Evolutionary conservation across 768 basidiomycete species (phyloP).

Genomic region (Suillus weaverae): DNA sequence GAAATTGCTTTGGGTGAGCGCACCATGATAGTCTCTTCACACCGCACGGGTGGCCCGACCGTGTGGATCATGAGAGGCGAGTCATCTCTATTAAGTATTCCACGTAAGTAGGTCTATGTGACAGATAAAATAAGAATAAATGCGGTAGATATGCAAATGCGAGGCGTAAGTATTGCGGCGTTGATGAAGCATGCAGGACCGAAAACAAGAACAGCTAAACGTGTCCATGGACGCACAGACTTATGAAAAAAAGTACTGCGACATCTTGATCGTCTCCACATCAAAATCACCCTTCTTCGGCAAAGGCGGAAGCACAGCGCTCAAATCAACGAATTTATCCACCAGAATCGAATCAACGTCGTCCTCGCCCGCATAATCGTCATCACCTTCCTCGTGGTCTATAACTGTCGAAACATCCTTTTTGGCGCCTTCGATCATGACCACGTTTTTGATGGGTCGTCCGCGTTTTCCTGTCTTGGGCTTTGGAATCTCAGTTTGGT

Average conservation of each 20-base stretch:
- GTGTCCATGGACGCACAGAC: not conserved
- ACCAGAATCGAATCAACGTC: slow-evolving; percentile 25
- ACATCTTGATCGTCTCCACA: slow-evolving; percentile 77
- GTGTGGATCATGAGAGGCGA: not conserved
- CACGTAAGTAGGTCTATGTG: slow-evolving; percentile 1
- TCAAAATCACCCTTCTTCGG: slow-evolving; percentile 87
- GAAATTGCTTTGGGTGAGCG: not conserved
- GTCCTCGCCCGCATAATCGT: slow-evolving; percentile 15
- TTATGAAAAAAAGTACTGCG: slow-evolving; percentile 93
- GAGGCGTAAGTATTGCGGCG: not conserved
- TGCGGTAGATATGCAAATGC: not conserved
- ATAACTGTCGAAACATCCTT: slow-evolving; percentile 20
- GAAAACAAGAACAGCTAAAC: slow-evolving; percentile 1
- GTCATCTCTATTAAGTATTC: not conserved
- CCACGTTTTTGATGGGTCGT: not conserved
- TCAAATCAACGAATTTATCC: slow-evolving; percentile 72
- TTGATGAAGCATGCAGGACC: not conserved
- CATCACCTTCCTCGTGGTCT: slow-evolving; percentile 23
- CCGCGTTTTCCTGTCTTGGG: slow-evolving; percentile 30
- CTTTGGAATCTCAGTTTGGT: slow-evolving; percentile 17
- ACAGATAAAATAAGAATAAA: not conserved
- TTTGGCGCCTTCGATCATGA: slow-evolving; percentile 10
- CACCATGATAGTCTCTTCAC: no score
- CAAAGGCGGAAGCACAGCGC: slow-evolving; percentile 74
- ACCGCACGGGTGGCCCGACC: no score